Conservation (phyloP, 225 moss, liverwort and hornwort species). For the Polytrichum commune region DNA sequence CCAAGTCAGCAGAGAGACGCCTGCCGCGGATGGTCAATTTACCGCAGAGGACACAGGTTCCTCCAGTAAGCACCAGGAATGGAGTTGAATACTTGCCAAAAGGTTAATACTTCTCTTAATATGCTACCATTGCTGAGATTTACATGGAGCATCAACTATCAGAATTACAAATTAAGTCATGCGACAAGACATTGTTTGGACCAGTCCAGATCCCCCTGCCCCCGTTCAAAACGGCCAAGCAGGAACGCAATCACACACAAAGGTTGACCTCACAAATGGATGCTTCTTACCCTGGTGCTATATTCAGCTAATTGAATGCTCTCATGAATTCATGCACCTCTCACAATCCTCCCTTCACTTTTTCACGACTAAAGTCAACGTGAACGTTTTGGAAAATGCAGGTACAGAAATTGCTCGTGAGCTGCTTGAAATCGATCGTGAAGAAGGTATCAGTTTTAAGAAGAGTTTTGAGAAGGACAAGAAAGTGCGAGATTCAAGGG, state of each 20-base stretch:
- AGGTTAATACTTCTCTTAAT: constrained; percentile 1
- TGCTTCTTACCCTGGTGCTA: too few species aligned
- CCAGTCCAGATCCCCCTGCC: not conserved
- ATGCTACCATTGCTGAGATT: too few species aligned
- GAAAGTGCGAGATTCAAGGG: not conserved
- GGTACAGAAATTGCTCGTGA: constrained; percentile 5
- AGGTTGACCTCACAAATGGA: too few species aligned
- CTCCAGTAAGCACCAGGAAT: not conserved
- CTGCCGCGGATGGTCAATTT: not conserved
- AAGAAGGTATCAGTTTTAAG: constrained; percentile 5
- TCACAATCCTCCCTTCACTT: not conserved
- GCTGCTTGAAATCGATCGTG: constrained; percentile 6
- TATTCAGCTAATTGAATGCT: too few species aligned
- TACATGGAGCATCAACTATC: too few species aligned
- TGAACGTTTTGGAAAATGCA: not conserved
- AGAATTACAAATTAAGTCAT: not conserved
- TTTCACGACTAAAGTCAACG: not conserved
- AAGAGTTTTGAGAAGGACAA: constrained; percentile 4
- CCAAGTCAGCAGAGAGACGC: not conserved
- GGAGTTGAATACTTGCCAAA: not conserved
- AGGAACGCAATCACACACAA: too few species aligned
- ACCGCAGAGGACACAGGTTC: not conserved
- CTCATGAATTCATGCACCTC: not conserved
- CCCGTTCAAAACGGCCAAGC: not conserved
- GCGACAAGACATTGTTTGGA: not conserved